Evolutionary conservation across 495 filamentous ascomycete genomes (phyloP), one percentile per base, ranked within the genome.

Genomic region (Aspergillus panamensis): DNA sequence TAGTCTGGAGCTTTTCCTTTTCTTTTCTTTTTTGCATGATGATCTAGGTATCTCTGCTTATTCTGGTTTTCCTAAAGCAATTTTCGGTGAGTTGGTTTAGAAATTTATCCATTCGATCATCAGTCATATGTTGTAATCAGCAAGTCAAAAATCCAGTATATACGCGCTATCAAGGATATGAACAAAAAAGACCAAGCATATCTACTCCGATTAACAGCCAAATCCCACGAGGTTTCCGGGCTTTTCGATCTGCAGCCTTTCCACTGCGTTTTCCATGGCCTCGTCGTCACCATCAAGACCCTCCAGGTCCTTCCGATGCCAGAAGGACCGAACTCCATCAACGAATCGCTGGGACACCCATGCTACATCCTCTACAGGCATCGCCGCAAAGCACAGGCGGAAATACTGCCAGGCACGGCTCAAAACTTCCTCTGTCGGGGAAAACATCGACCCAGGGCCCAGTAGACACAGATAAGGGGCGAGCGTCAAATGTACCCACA

Each of bases 341-440:
- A 82, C 83, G 63, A 95, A 84, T 53, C 87, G 67, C 61, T 79
- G 65, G 7, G 82, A 85, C 47, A 82, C 80, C 12, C 63, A 59
- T 19, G 73, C 77, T 20, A 96, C 77, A 44, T 87, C 84, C 4
- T 88, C 84, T 52, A 87, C 84, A 32, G 82, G 73, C 66, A 90
- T 85, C 8, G 91, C 92, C 13, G 90, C 89, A 73, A 96, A 96
- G 70, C 92, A 94, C 13, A 96, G 60, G n/a, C 93, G 74, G 63
- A 83, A 83, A 63, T 81, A 92, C 55, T 77, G 77, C 79, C 84
- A 89, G 2, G 83, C 84, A 20, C 78, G 69, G 32, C 69, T 68
- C 10, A 73, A 69, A 37, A 69, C 62, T 53, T 81, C 70, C 0
- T 80, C 72, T 0, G 79, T 86, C 6, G 90, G 80, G 33, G 79